These are phyloP conservation scores for Linnemannia zychae DNA, from an alignment of 192 early-diverging fungal genomes.

Conservation along the genomic window DNA sequence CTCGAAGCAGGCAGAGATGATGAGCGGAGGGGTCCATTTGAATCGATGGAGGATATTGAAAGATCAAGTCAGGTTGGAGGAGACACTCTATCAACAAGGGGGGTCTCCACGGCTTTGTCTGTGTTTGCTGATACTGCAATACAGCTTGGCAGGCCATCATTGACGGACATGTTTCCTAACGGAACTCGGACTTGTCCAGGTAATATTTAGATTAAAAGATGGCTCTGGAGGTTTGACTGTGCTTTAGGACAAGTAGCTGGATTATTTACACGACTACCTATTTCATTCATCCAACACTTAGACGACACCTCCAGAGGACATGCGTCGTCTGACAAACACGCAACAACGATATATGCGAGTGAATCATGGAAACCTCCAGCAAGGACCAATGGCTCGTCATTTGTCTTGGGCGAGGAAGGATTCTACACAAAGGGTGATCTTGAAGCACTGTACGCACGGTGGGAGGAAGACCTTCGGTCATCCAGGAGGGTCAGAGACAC, in stretches of 20 bases:
- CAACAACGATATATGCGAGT: background rate
- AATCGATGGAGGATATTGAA: too few relatives aligned
- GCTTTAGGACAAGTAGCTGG: too few relatives aligned
- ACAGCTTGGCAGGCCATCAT: background rate
- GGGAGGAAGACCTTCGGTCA: background rate
- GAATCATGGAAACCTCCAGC: background rate
- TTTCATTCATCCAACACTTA: background rate
- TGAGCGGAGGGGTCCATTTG: background rate
- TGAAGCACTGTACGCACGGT: background rate
- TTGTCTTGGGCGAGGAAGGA: slow-evolving; percentile 3
- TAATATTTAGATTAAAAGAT: background rate
- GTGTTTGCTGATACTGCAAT: background rate
- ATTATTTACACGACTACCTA: background rate
- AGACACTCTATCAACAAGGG: background rate
- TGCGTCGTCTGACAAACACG: background rate
- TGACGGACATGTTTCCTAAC: background rate
- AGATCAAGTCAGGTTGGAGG: background rate
- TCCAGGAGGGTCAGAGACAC: background rate
- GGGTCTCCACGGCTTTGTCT: background rate
- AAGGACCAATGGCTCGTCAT: background rate
- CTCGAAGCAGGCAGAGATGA: background rate
- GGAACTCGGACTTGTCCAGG: background rate
- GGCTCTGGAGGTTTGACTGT: too few relatives aligned
- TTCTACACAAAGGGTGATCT: slow-evolving; percentile 6
- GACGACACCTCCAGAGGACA: background rate